Conservation (phyloP, 495 filamentous ascomycete genomes). For the Hypomontagnella submonticulosa region DNA sequence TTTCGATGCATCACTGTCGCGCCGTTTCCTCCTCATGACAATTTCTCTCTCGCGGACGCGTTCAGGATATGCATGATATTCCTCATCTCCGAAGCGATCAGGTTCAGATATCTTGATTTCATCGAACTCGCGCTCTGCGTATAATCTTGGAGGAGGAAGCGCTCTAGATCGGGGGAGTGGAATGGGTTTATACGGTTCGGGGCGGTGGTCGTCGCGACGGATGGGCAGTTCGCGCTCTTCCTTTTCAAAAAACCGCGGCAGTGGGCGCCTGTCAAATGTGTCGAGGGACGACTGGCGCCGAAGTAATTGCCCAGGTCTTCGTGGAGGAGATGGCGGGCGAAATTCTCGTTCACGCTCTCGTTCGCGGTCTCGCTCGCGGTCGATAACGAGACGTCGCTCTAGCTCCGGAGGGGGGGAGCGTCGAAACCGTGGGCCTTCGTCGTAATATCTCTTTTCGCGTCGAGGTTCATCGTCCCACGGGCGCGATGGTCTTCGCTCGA, state of each 20-base stretch:
- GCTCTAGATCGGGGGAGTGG: constrained; percentile 62
- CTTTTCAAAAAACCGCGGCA: constrained; percentile 58
- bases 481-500: constrained; percentile 46
- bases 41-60: constrained; percentile 63
- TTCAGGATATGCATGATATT: constrained; percentile 69
- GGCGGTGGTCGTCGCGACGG: constrained; percentile 54
- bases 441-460: constrained; percentile 54
- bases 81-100: constrained; percentile 73
- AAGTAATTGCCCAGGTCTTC: constrained; percentile 47
- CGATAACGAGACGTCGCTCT: constrained; percentile 49
- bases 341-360: constrained; percentile 50
- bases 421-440: constrained; percentile 50
- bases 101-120: constrained; percentile 77
- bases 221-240: constrained; percentile 60
- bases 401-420: constrained; percentile 48
- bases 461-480: constrained; percentile 53
- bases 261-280: constrained; percentile 62
- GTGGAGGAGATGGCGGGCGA: constrained; percentile 49
- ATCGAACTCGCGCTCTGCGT: constrained; percentile 63
- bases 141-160: constrained; percentile 60
- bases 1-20: constrained; percentile 46
- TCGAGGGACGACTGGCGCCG: constrained; percentile 61
- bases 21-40: constrained; percentile 52
- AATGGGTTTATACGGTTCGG: constrained; percentile 62
- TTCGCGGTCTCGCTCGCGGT: constrained; percentile 47